A percentile compares a stretch with the other conserved stretches of the same genome.
Evolutionary conservation across 352 stramenopile genomes (phyloP).

Genomic region (Phytophthora brassicae): DNA sequence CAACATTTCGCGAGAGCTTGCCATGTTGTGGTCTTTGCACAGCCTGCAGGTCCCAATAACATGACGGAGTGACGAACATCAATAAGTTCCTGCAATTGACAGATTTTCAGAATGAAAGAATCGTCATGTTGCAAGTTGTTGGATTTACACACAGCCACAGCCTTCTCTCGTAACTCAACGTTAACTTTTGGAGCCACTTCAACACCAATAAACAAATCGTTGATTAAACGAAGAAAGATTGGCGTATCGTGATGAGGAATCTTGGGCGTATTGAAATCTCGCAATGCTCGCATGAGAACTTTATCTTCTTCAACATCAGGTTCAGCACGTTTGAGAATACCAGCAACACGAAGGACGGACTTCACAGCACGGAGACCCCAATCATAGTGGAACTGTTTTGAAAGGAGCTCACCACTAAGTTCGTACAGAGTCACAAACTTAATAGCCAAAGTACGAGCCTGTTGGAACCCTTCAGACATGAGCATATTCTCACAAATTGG

Average conservation of each 20-base stretch:
- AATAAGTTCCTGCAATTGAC: slow-evolving; percentile 86
- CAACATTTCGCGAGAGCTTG: slow-evolving; percentile 84
- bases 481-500: slow-evolving; percentile 91
- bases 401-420: slow-evolving; percentile 81
- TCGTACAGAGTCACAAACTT: slow-evolving; percentile 93
- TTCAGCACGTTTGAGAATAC: slow-evolving; percentile 83
- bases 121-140: slow-evolving; percentile 88
- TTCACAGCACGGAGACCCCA: slow-evolving; percentile 91
- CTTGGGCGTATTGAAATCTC: slow-evolving; percentile 89
- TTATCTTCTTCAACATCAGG: slow-evolving; percentile 86
- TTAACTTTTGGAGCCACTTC: slow-evolving; percentile 95
- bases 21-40: slow-evolving; percentile 87
- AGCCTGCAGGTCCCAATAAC: slow-evolving; percentile 79
- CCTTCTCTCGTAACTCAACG: slow-evolving; percentile 90
- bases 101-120: slow-evolving; percentile 86
- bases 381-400: slow-evolving; percentile 92
- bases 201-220: slow-evolving; percentile 91
- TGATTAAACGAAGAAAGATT: slow-evolving; percentile 87
- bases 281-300: slow-evolving; percentile 84
- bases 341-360: slow-evolving; percentile 83
- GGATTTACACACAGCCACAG: slow-evolving; percentile 88
- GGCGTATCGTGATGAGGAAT: slow-evolving; percentile 88
- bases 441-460: slow-evolving; percentile 87
- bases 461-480: slow-evolving; percentile 89
- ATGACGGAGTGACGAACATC: slow-evolving; percentile 89